A percentile compares a stretch with the other conserved stretches of the same genome.
These are phyloP conservation scores for Rhodotorula glutinis DNA, from an alignment of 1,284 basidiomycete species.

Conservation along the genomic window DNA sequence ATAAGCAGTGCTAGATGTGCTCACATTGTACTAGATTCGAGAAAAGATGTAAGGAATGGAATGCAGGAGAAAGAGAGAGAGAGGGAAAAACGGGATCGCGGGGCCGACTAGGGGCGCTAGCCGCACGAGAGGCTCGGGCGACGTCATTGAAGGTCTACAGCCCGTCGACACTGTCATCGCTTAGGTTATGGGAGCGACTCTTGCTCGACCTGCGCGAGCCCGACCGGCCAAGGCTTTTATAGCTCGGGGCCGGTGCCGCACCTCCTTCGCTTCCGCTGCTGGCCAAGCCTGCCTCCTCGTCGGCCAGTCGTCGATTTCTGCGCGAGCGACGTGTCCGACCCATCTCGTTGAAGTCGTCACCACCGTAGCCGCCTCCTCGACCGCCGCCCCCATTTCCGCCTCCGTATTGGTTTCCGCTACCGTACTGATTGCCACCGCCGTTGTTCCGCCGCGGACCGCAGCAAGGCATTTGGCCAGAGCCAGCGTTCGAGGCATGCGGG, in stretches of 20 bases:
- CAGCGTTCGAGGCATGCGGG: not conserved
- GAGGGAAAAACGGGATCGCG: not conserved
- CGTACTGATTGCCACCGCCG: not conserved
- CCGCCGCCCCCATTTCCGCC: too few species aligned
- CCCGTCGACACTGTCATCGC: not conserved
- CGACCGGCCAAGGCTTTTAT: not conserved
- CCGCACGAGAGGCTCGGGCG: not conserved
- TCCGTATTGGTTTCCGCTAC: not conserved
- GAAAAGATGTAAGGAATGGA: not conserved
- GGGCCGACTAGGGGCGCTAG: not conserved
- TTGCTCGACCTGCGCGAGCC: not conserved
- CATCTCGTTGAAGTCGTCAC: not conserved
- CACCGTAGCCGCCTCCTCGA: not conserved
- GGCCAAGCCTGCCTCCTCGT: not conserved
- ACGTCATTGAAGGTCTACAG: not conserved
- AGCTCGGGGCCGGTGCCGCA: not conserved
- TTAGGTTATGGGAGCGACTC: not conserved
- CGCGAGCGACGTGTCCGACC: not conserved
- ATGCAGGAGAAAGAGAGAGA: slow-evolving; percentile 1
- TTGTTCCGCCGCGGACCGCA: not conserved
- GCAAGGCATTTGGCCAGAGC: not conserved
- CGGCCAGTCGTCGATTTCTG: not conserved
- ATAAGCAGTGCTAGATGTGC: too few species aligned
- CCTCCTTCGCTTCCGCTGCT: not conserved
- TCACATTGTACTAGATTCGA: too few species aligned